Base-by-base conservation (phyloP, 306 rosid genomes). In the Biancaea sappan region DNA sequence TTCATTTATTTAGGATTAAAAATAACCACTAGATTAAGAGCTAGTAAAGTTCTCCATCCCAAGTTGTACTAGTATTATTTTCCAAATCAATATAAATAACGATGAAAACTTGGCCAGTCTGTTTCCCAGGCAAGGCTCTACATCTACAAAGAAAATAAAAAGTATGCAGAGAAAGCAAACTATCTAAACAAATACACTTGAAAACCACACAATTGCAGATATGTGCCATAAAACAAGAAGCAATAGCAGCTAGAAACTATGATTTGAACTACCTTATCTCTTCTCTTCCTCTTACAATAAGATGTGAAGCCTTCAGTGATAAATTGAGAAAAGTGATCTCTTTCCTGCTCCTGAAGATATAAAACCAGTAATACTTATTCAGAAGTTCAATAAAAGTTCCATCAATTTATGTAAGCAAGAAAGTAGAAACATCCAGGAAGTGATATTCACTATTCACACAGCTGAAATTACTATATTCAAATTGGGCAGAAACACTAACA, bases 241-340 rank as follows among this genome's bases (percentile, higher is more conserved):
- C 18, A 61, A 53, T 34, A 48, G 38, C 44, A 19, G 15, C 72
- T 37, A 35, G n/a, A 46, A 75, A 71, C 74, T 44, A 34, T 5
- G 82, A 38, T 15, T 41, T 54, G 34, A 41, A 79, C 51, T 84
- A 88, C 99, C 99, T 94, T 94, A 72, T 94, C 97, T 86, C 96
- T 87, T 86, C 99, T 94, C 88, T 94, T 94, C 89, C 99, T 88
- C 86, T 90, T 94, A 71, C 99, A 92, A 81, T 94, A 94, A 60
- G 97, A 86, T 34, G 89, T 88, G 84, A 94, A 94, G 34, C 97
- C 96, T 85, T 94, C 99, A 6, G 95, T 94, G 78, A 90, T 80
- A 69, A 94, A 94, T 70, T 90, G 93, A 71, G 96, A 92, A 80
- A 88, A 94, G 81, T 94, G 97, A 57, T 92, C 99, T 72, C 96